These are phyloP conservation scores for Penicillium desertorum DNA, from an alignment of 495 filamentous ascomycete genomes.

Conservation along the genomic window DNA sequence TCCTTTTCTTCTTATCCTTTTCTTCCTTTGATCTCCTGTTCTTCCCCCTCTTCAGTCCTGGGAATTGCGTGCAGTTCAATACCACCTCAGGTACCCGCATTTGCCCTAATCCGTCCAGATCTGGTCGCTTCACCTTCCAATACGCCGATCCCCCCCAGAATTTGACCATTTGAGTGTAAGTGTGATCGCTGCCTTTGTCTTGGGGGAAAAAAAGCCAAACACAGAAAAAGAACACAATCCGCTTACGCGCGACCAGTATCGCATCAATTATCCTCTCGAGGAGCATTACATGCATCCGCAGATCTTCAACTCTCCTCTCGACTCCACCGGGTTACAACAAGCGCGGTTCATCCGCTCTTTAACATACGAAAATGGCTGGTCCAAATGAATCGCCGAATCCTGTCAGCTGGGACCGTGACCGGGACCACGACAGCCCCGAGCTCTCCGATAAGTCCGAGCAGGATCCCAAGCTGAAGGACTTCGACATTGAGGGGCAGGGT, in stretches of 20 bases:
- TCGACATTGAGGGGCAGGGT: constrained; percentile 37
- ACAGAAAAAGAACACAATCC: background rate
- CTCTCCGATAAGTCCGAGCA: constrained; percentile 27
- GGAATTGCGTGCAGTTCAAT: background rate
- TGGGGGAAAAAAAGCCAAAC: background rate
- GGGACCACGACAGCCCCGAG: constrained; percentile 23
- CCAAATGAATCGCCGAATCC: constrained; percentile 26
- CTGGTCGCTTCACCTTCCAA: background rate
- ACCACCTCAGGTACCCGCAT: constrained; percentile 6
- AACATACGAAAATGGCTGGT: constrained; percentile 41
- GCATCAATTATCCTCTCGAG: constrained; percentile 1
- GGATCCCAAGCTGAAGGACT: constrained; percentile 34
- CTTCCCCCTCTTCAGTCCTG: constrained; percentile 1
- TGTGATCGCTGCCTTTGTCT: background rate
- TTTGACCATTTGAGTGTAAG: background rate
- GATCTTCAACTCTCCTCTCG: constrained; percentile 25
- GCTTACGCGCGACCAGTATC: background rate
- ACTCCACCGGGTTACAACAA: constrained; percentile 37
- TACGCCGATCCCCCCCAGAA: background rate
- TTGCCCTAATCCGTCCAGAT: constrained; percentile 14
- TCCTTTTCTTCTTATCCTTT: constrained; percentile 12
- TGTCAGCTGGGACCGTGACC: constrained; percentile 16
- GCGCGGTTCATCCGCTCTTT: constrained; percentile 42
- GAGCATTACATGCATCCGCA: constrained; percentile 43
- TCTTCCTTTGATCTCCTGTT: constrained; percentile 2